Base-by-base conservation (phyloP, 148 eudicot species). In the Polygonum aviculare region DNA sequence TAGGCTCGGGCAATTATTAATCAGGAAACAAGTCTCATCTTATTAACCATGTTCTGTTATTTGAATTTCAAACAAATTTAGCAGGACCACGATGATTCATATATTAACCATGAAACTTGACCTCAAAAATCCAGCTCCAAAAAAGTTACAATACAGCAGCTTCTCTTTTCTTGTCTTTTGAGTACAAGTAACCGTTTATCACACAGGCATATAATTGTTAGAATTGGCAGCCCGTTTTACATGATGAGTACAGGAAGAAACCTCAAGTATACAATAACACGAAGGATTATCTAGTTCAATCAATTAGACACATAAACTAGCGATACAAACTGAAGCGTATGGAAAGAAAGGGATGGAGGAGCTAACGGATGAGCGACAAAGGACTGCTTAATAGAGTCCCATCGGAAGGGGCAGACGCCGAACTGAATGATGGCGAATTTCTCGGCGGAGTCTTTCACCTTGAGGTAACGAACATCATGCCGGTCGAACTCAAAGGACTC, bases 391-490 rank as follows among this genome's bases (percentile, higher is more conserved):
- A 52, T 4, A 15, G 84, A 41, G 80, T 94, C 97, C 95, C 93
- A 94, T 1, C 96, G 92, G 65, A 94, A 94, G 12, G 98, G 98
- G 47, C 97, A 94, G n/a, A 94, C 96, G 14, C 98, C 98, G 48
- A 94, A 89, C 84, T 94, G 98, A 75, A 94, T 85, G 44, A 92
- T 96, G 18, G 96, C 93, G 65, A 94, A 94, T 76, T 92, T 94
- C 80, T 89, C 85, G 2, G 93, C 98, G 10, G 98, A 92, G 74
- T 92, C 96, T 12, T 88, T 94, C 4, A 90, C 85, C 74, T 94
- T 94, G 59, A 94, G 89, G 67, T 92, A 94, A 1, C 85, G 83
- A 33, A 94, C 78, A 69, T 94, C 97, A 62, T 69, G 52, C 0
- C 96, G 82, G 63, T 94, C 98, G 50, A 86, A 85, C 54, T 92